Percentiles rank a stretch among this genome's conserved stretches.
Conservation (phyloP, 495 filamentous ascomycete genomes). For the Neurospora sp. region DNA sequence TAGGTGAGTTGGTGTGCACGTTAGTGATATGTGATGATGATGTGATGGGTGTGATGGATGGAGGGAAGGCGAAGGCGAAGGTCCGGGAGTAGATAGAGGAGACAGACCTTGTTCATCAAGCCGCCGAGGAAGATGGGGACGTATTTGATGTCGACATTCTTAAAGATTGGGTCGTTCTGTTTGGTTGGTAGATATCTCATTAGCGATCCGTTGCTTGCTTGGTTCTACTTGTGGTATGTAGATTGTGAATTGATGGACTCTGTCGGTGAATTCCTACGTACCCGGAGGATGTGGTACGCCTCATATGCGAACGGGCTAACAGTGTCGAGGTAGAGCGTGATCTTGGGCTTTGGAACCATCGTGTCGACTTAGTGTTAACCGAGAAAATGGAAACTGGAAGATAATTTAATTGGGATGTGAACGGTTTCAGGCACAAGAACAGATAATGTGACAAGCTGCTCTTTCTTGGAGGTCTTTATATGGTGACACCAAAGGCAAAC, state of each 20-base stretch:
- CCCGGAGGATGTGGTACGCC: slow-evolving; percentile 53
- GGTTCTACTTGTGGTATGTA: background rate
- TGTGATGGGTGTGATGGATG: no score
- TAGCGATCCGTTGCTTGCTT: background rate
- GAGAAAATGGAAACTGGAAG: background rate
- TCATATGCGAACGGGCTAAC: slow-evolving; percentile 63
- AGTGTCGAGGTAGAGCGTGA: slow-evolving; percentile 58
- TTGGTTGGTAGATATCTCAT: background rate
- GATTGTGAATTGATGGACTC: background rate
- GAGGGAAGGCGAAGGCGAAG: no score
- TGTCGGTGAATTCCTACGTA: slow-evolving; percentile 21
- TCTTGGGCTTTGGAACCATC: slow-evolving; percentile 32
- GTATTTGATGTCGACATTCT: slow-evolving; percentile 48
- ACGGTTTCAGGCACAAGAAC: background rate
- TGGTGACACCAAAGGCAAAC: background rate
- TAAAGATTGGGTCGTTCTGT: slow-evolving; percentile 54
- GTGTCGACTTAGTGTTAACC: background rate
- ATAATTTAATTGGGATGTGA: background rate
- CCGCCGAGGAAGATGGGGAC: slow-evolving; percentile 63
- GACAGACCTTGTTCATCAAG: slow-evolving; percentile 46
- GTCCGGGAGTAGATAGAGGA: no score
- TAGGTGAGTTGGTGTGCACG: background rate
- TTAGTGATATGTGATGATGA: no score
- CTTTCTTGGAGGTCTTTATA: background rate
- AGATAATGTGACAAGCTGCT: background rate